Conservation (phyloP, 441 rosid genomes). For the Syzygium malaccense region DNA sequence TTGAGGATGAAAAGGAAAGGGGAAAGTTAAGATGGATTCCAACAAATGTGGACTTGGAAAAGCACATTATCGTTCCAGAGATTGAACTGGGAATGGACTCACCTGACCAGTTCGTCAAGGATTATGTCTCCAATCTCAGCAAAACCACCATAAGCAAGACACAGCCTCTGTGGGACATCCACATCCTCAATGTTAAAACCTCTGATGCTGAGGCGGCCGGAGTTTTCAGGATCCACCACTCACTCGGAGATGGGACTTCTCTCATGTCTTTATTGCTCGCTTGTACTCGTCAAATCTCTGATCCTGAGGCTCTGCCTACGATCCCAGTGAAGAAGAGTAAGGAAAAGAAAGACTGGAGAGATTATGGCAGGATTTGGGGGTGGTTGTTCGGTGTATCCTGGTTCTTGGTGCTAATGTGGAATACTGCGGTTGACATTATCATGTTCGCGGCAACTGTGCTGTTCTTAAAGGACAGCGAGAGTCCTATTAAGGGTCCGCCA, state of each 20-base stretch:
- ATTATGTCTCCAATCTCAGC: conserved; percentile 24
- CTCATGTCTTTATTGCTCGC: conserved; percentile 25
- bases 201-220: conserved; percentile 22
- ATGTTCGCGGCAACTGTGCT: neutral
- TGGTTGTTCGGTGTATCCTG: neutral
- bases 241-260: conserved; percentile 35
- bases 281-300: neutral
- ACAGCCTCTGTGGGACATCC: conserved; percentile 38
- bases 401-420: neutral
- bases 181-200: conserved; percentile 29
- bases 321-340: neutral
- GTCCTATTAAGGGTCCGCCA: conserved; percentile 19
- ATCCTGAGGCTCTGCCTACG: neutral
- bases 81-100: conserved; percentile 11
- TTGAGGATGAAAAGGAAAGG: conserved; percentile 4
- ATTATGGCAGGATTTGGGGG: neutral
- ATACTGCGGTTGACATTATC: neutral
- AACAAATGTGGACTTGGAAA: conserved; percentile 19
- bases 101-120: conserved; percentile 22
- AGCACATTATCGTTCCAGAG: conserved; percentile 25
- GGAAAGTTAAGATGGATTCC: conserved; percentile 14
- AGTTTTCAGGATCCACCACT: conserved; percentile 36
- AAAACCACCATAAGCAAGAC: conserved; percentile 23
- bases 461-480: conserved; percentile 26
- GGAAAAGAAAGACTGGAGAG: neutral